Conservation (phyloP, 441 rosid genomes). For the Adansonia grandidieri region DNA sequence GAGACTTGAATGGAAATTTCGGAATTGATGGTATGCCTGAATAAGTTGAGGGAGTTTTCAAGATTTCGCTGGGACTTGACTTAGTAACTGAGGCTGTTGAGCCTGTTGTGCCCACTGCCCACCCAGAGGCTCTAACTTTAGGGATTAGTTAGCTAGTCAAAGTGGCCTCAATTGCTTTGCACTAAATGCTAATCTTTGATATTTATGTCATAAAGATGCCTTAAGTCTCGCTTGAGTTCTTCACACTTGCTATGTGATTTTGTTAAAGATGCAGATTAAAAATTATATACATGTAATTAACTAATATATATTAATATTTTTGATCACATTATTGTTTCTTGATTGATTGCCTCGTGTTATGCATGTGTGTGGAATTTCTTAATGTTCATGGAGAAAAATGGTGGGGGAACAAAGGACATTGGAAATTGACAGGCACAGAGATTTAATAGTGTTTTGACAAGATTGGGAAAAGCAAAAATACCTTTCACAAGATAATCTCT, state of each 20-base stretch:
- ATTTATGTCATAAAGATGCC: not conserved
- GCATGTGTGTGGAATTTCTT: constrained; percentile 30
- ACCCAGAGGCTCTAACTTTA: constrained; percentile 3
- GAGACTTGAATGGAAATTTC: not conserved
- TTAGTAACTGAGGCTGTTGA: not conserved
- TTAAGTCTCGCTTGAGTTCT: not conserved
- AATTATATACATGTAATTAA: constrained; percentile 1
- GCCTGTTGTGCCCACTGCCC: not conserved
- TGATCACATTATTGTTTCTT: not conserved
- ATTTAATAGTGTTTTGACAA: constrained; percentile 38
- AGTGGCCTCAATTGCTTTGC: not conserved
- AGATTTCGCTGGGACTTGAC: not conserved
- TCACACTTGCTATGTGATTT: not conserved
- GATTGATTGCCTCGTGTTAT: constrained; percentile 22
- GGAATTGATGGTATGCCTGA: not conserved
- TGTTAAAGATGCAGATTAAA: not conserved
- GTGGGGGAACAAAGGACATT: constrained; percentile 38
- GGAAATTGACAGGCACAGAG: constrained; percentile 36
- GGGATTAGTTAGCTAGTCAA: not conserved
- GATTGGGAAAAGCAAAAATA: constrained; percentile 45
- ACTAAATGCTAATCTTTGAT: not conserved
- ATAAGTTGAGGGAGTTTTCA: not conserved
- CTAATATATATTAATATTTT: not conserved
- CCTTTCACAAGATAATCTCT: constrained; percentile 45
- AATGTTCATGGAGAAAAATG: constrained; percentile 29